Evolutionary conservation across 2,329 filamentous ascomycete genomes (phyloP), one percentile per base, ranked within the genome.

Genomic region (Cercospora berteroae): DNA sequence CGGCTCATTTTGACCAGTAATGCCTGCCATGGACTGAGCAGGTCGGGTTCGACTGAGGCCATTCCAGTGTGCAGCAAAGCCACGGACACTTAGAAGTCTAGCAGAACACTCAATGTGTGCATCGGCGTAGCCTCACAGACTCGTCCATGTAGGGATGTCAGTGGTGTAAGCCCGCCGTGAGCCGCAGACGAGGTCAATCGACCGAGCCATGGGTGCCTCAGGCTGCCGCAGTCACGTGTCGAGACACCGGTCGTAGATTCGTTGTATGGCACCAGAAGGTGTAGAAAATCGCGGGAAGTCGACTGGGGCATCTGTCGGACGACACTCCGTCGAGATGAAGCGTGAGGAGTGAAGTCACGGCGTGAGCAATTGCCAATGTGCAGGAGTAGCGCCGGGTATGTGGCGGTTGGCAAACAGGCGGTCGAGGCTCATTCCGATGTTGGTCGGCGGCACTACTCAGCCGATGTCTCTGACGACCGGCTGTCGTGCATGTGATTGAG

Each of bases 361-460:
- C 33, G 33, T 39, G 33, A 44, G n/a, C 18, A 44, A 20, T 44
- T 44, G 42, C 42, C 42, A 44, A 44, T 44, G 18, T 44, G 42
- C 42, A 44, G 50, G 13, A 29, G 50, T 60, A 60, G 58, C 58
- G 58, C 25, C 58, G 58, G 33, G 33, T 44, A 36, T 20, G 58
- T 36, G 58, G 58, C 58, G 58, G 58, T 60, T 27, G 23, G 20
- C 18, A 31, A 42, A 25, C 58, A 60, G 31, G 57, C 29, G 29
- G 33, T 36, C 57, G 57, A 36, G 57, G 27, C 39, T 60, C 36
- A 48, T 60, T 60, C 58, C 58, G 20, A 60, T 60, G 33, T 44
- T 25, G 58, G 33, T 60, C 58, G 31, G 29, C 56, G 56, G 58
- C 58, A 60, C 31, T 60, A 48, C 33, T 60, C 58, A 20, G 58